Evolutionary conservation across 805 yeast species (phyloP).

Genomic region (Danielia oregonensis): DNA sequence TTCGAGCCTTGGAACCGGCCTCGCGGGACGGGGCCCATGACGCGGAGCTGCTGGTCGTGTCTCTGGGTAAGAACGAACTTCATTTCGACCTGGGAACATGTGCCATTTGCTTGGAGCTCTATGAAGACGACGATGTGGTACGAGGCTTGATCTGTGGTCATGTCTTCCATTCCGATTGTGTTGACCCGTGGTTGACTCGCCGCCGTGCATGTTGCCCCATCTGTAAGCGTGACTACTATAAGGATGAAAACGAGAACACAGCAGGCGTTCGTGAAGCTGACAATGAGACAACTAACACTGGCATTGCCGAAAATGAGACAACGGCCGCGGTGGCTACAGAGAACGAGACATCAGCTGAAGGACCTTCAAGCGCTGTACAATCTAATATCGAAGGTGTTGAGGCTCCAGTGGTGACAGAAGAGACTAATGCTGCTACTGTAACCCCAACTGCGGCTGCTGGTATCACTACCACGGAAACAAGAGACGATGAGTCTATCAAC

Average conservation of each 20-base stretch:
- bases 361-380: too few species aligned
- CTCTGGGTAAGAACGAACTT: conserved; percentile 18
- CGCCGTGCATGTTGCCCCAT: conserved; percentile 80
- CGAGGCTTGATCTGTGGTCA: conserved; percentile 80
- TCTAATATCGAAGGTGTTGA: too few species aligned
- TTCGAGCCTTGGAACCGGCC: background rate
- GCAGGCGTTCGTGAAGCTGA: too few species aligned
- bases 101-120: conserved; percentile 71
- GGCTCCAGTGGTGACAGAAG: conserved; percentile 1
- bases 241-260: conserved; percentile 17
- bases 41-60: conserved; percentile 4
- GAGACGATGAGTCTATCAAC: conserved; percentile 16
- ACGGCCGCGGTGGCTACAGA: conserved; percentile 1
- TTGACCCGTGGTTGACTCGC: conserved; percentile 77
- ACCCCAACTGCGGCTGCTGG: conserved; percentile 6
- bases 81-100: conserved; percentile 69
- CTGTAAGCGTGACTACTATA: conserved; percentile 67
- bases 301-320: conserved; percentile 1
- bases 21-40: conserved; percentile 2
- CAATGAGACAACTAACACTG: background rate
- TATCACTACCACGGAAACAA: background rate
- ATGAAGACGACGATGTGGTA: conserved; percentile 59
- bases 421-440: conserved; percentile 4
- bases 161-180: conserved; percentile 74
- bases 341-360: background rate